These are phyloP conservation scores for Tetracladium marchalianum DNA, from an alignment of 495 filamentous ascomycete species.

Conservation along the genomic window DNA sequence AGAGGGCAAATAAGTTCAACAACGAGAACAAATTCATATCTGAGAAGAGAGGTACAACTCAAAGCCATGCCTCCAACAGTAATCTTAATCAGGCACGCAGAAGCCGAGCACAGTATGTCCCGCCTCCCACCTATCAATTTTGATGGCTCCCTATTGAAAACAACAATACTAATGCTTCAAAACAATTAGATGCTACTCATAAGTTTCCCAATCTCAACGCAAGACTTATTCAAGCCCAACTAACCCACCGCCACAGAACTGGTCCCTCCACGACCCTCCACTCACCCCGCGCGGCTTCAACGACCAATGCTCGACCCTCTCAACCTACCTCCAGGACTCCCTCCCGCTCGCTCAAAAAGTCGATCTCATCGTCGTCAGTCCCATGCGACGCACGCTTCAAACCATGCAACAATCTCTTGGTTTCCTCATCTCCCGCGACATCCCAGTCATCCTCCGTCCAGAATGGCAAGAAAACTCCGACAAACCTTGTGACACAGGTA, in stretches of 20 bases:
- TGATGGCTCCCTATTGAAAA: too few relatives aligned
- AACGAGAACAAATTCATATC: not conserved
- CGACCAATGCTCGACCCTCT: constrained; percentile 39
- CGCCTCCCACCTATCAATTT: not conserved
- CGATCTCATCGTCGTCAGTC: constrained; percentile 46
- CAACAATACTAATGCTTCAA: not conserved
- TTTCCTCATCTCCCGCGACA: constrained; percentile 39
- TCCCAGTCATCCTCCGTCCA: constrained; percentile 42
- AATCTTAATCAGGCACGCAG: constrained; percentile 49
- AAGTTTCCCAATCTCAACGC: constrained; percentile 6
- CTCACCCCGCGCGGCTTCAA: constrained; percentile 41
- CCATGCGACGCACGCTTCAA: constrained; percentile 48
- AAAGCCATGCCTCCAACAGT: constrained; percentile 43
- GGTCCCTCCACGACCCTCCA: constrained; percentile 40
- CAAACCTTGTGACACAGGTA: constrained; percentile 49
- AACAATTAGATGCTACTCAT: constrained; percentile 16
- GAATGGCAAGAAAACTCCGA: constrained; percentile 49
- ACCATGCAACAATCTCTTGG: constrained; percentile 40
- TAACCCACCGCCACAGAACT: constrained; percentile 30
- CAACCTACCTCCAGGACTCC: constrained; percentile 31
- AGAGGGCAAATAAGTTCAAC: not conserved
- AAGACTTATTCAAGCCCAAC: not conserved
- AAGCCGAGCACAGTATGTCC: constrained; percentile 43
- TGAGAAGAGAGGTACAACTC: too few relatives aligned
- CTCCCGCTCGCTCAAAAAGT: constrained; percentile 36